Evolutionary conservation across 768 basidiomycete species (phyloP).

Genomic region (Jaapia argillacea): DNA sequence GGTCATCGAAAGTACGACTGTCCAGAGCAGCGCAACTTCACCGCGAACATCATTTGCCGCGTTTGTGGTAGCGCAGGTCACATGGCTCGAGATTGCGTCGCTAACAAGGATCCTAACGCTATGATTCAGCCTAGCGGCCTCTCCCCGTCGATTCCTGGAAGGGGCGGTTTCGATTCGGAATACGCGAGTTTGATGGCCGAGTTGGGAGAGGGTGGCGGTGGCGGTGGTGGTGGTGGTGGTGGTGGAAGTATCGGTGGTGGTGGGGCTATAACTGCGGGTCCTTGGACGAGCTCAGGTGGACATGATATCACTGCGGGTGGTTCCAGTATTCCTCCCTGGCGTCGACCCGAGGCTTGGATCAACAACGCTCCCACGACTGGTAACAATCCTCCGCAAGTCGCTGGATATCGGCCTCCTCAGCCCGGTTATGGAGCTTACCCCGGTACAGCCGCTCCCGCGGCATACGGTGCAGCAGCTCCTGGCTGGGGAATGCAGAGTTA

Average conservation of each 20-base stretch:
- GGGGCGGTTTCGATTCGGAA: conserved; percentile 93
- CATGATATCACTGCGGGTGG: conserved; percentile 49
- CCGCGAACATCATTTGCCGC: conserved; percentile 98
- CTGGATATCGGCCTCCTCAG: conserved; percentile 65
- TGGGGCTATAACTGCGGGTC: conserved; percentile 33
- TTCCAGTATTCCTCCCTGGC: conserved; percentile 83
- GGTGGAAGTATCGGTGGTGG: conserved; percentile 40
- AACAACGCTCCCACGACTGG: conserved; percentile 30
- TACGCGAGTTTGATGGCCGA: conserved; percentile 97
- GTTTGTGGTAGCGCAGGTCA: conserved; percentile 97
- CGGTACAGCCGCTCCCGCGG: conserved; percentile 6
- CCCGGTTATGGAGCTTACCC: conserved; percentile 31
- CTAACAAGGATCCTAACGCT: conserved; percentile 83
- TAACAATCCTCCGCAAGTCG: conserved; percentile 38
- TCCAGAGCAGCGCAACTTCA: conserved; percentile 96
- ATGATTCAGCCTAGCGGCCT: conserved; percentile 4
- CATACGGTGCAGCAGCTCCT: conserved; percentile 10
- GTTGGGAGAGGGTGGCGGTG: conserved; percentile 74
- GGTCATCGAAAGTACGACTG: conserved; percentile 99
- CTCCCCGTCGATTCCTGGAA: conserved; percentile 26
- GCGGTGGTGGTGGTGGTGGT: conserved; percentile 40
- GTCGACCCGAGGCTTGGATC: conserved; percentile 83
- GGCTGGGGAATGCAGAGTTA: conserved; percentile 29
- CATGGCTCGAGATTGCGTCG: conserved; percentile 97
- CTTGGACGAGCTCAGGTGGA: conserved; percentile 60